These are phyloP conservation scores for Salix viminalis DNA, from an alignment of 345 rosid genomes.

Conservation along the genomic window DNA sequence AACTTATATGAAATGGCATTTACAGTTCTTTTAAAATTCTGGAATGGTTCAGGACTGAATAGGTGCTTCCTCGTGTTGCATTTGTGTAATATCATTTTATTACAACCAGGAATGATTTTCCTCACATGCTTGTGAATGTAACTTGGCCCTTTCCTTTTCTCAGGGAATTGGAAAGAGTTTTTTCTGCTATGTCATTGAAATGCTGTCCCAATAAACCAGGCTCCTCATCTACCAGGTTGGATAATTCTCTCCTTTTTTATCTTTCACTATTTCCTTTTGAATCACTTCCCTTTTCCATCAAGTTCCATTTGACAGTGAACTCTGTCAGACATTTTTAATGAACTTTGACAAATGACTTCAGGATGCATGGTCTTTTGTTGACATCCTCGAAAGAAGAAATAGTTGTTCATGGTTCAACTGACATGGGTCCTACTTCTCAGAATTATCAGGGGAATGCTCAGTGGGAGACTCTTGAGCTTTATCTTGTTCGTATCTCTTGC, in stretches of 20 bases:
- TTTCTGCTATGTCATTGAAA: slow-evolving; percentile 67
- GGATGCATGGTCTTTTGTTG: slow-evolving; percentile 50
- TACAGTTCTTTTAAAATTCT: slow-evolving; percentile 69
- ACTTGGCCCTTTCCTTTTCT: slow-evolving; percentile 13
- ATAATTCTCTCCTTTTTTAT: neutral
- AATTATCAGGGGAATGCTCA: slow-evolving; percentile 47
- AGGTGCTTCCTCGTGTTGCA: slow-evolving; percentile 38
- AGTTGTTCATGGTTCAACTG: slow-evolving; percentile 49
- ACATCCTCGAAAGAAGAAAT: slow-evolving; percentile 57
- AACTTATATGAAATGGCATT: slow-evolving; percentile 84
- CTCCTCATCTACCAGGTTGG: slow-evolving; percentile 38
- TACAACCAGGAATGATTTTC: slow-evolving; percentile 10
- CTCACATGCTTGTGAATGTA: slow-evolving; percentile 11
- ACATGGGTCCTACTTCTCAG: slow-evolving; percentile 33
- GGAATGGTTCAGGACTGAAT: slow-evolving; percentile 67
- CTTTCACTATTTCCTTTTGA: neutral
- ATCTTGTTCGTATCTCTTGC: slow-evolving; percentile 65
- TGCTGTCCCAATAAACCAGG: slow-evolving; percentile 69
- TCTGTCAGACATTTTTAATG: neutral
- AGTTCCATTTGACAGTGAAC: neutral
- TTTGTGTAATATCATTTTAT: slow-evolving; percentile 3
- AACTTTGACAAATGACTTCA: slow-evolving; percentile 35
- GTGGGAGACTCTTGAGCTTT: slow-evolving; percentile 89
- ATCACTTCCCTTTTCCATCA: neutral
- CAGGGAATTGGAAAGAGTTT: slow-evolving; percentile 85